These are phyloP conservation scores for Yamadazyma diospyri DNA, from an alignment of 1,139 yeast species.

Conservation along the genomic window DNA sequence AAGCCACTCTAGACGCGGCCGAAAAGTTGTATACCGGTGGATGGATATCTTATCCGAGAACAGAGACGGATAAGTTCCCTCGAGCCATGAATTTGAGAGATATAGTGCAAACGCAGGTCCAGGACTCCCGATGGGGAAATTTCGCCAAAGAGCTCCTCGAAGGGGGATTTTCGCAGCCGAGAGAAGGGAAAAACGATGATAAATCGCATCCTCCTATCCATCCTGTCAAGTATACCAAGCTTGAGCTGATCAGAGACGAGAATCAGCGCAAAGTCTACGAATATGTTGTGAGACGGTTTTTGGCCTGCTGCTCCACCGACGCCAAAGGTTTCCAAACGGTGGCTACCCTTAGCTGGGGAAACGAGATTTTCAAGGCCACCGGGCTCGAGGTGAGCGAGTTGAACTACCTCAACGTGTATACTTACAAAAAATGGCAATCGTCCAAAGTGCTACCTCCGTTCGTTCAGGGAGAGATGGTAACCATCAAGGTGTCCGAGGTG, in stretches of 20 bases:
- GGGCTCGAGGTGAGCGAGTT: conserved; percentile 71
- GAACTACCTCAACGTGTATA: conserved; percentile 78
- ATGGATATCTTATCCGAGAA: conserved; percentile 90
- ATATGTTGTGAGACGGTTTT: conserved; percentile 77
- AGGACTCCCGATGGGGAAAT: conserved; percentile 46
- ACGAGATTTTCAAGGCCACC: conserved; percentile 63
- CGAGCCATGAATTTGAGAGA: conserved; percentile 62
- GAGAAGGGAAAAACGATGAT: conserved; percentile 83
- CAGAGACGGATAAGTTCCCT: conserved; percentile 92
- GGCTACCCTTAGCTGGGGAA: conserved; percentile 70
- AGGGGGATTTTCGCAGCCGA: conserved; percentile 52
- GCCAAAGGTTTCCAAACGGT: conserved; percentile 75
- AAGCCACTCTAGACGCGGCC: conserved; percentile 76
- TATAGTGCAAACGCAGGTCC: conserved; percentile 58
- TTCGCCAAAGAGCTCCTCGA: conserved; percentile 36
- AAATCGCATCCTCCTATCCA: conserved; percentile 99
- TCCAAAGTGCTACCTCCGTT: conserved; percentile 65
- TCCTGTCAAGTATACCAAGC: conserved; percentile 59
- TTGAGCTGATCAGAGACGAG: conserved; percentile 31
- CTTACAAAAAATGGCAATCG: conserved; percentile 77
- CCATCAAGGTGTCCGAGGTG: conserved; percentile 53
- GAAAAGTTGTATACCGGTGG: conserved; percentile 85
- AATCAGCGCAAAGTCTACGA: conserved; percentile 77
- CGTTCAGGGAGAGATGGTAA: conserved; percentile 51
- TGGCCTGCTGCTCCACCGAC: conserved; percentile 91